These are phyloP conservation scores for Penicillium sp. DNA, from an alignment of 2,329 filamentous ascomycete species.

Conservation along the genomic window DNA sequence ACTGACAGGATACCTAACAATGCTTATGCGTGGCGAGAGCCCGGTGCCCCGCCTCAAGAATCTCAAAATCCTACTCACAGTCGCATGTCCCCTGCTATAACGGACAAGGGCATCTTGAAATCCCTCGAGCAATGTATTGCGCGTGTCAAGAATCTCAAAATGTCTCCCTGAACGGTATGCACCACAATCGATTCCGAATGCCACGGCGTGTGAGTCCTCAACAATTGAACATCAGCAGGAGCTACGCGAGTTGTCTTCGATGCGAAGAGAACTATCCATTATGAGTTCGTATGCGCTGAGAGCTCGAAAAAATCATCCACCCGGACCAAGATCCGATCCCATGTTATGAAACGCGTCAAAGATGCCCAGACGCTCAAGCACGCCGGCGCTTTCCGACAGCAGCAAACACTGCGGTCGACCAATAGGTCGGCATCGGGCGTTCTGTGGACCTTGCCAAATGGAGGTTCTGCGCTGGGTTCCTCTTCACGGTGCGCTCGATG, in stretches of 20 bases:
- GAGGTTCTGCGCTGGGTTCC: not conserved
- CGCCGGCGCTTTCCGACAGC: not conserved
- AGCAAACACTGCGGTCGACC: not conserved
- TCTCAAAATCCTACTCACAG: not conserved
- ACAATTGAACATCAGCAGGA: not conserved
- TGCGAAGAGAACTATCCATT: not conserved
- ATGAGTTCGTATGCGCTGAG: not conserved
- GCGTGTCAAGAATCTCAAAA: not conserved
- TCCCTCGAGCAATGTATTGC: not conserved
- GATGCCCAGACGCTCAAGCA: not conserved
- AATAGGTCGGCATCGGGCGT: not conserved
- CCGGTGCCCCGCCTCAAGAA: not conserved
- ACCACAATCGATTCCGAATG: not conserved
- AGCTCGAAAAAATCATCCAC: not conserved
- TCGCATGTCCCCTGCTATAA: too few relatives aligned
- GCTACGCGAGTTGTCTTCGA: not conserved
- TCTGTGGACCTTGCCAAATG: not conserved
- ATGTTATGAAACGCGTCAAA: not conserved
- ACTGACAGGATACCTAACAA: not conserved
- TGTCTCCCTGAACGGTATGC: not conserved
- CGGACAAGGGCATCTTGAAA: not conserved
- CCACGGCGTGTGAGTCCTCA: too few relatives aligned
- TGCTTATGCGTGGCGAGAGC: not conserved
- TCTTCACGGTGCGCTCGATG: not conserved
- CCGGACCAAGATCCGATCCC: not conserved